Base-by-base conservation (phyloP, 2,329 filamentous ascomycete genomes). In the Dichotomopilus funicola region DNA sequence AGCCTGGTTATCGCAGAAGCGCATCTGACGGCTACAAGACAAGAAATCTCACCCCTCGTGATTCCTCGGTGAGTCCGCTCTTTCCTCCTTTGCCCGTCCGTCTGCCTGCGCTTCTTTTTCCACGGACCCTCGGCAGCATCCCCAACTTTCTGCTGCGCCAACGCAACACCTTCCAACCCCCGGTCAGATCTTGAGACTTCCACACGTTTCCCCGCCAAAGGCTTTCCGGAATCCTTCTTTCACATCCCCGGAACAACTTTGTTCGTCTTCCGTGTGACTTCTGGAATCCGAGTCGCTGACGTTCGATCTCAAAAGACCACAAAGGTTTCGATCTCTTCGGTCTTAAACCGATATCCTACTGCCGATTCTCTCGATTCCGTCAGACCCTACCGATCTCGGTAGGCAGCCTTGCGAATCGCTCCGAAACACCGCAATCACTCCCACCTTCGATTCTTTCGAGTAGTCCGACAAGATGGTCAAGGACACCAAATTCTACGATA, bases 401-500 rank as follows among this genome's bases (percentile, higher is more conserved):
- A 27, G 19, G 48, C 48, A 49, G 40, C 51, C 35, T 52, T 37
- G 27, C 19, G 34, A 49, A 13, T 37, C n/a, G 37, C 33, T 37
- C 13, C 43, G 43, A 43, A 3, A 49, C 49, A 31, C 6, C 41
- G 38, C n/a, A 44, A 41, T 12, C 33, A 45, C 53, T 42, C n/a
- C 37, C 13, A 5, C 33, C 47, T 27, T 44, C 33, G 31, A 33
- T 37, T 31, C 7, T n/a, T n/a, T 38, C 41, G 47, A 54, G 36
- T 47, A 47, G 54, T 53, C 54, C 57, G 50, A 35, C 61, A 69
- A 58, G 36, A 71, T 71, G 68, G 68, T 68, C 48, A 69, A 68
- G 55, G 68, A 70, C 50, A 66, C 66, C 4, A 69, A 69, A 71
- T 80, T 83, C 70, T 94, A 94, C 76, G 88, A 92, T 59, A 75